Evolutionary conservation across 225 moss, liverwort and hornwort species (phyloP), one percentile per base, ranked within the genome.

Genomic region (Lunularia cruciata): DNA sequence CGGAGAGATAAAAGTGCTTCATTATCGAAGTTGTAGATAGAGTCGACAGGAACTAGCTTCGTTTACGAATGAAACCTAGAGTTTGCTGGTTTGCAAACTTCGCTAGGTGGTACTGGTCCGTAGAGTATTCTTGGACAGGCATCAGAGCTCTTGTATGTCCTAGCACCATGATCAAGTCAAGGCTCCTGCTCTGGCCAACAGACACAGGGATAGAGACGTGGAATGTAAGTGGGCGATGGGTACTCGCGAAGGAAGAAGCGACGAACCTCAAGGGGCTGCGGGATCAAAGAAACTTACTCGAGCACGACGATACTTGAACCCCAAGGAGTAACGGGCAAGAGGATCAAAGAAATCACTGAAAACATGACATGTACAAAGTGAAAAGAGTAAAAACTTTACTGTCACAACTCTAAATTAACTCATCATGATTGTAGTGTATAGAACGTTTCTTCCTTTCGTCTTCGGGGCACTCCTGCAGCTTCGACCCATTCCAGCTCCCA

Each of bases 161-260:
- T 28, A 54, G 22, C 54, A 30, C 30, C 54, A 54, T 54, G 27
- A 28, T 11, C 28, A 54, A 54, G 54, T 54, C 26, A 54, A 26
- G 10, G 15, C 31, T 3, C n/a, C 25, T 20, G 51, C 51, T 6
- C 20, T 51, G 51, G 5, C 5, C 22, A 8, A 22, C 22, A 51
- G n/a, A 22, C 51, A 51, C 5, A 51, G 51, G 25, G 51, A 51
- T 51, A 51, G 51, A 51, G 51, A 9, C 51, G 51, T 51, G 51
- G 51, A 20, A 2, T 20, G 22, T 51, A 51, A 51, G 51, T 51
- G 51, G 51, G 51, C 51, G 51, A n/a, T 51, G 25, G 22, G 20
- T 20, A 10, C 43, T 43, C 51, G 20, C 25, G 6, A 51, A 22
- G 22, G 51, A 51, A 22, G 51, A 51, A 51, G 10, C 51, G n/a